Evolutionary conservation across 2,329 filamentous ascomycete genomes (phyloP).

Genomic region (Aspergillus transmontanensis): DNA sequence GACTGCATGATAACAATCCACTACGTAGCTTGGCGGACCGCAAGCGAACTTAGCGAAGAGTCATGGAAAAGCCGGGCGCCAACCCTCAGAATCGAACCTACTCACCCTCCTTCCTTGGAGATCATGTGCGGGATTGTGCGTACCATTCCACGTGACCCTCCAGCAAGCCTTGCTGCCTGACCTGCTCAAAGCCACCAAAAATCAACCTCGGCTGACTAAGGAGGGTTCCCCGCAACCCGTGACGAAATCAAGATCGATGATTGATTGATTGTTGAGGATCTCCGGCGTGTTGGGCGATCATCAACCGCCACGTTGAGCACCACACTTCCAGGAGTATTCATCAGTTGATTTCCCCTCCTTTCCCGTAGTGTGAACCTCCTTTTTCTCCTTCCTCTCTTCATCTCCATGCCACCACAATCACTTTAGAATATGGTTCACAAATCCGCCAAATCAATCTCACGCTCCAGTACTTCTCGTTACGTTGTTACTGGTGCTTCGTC

Average conservation of each 20-base stretch:
- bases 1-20: not conserved
- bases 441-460: slow-evolving; percentile 16
- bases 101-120: not conserved
- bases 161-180: not conserved
- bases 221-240: slow-evolving; percentile 1
- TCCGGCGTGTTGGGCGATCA: slow-evolving; percentile 15
- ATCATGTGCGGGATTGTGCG: not conserved
- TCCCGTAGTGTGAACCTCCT: slow-evolving; percentile 7
- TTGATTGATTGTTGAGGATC: slow-evolving; percentile 10
- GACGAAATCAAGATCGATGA: not conserved
- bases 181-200: not conserved
- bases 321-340: not conserved
- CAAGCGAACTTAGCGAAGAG: not conserved
- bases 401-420: not conserved
- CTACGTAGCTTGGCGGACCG: not conserved
- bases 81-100: not conserved
- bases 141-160: not conserved
- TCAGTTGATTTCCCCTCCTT: slow-evolving; percentile 3
- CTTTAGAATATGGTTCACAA: slow-evolving; percentile 20
- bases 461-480: slow-evolving; percentile 16
- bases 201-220: not conserved
- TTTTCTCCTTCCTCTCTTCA: slow-evolving; percentile 6
- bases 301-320: slow-evolving; percentile 9
- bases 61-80: not conserved
- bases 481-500: slow-evolving; percentile 9